These are phyloP conservation scores for Fusarium camptoceras DNA, from an alignment of 2,329 filamentous ascomycete species.

Conservation along the genomic window DNA sequence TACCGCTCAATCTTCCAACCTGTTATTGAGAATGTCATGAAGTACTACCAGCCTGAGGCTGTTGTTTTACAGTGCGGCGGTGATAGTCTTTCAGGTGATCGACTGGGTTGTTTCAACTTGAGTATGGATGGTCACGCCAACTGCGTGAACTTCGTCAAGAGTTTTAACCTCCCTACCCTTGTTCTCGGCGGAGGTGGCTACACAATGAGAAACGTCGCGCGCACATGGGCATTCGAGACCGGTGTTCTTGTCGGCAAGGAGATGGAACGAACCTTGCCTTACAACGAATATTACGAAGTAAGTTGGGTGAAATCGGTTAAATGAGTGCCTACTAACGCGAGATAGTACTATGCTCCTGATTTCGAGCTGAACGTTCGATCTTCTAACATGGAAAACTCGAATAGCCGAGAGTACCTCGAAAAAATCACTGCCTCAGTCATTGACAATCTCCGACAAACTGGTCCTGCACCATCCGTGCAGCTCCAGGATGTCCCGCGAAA, in stretches of 20 bases:
- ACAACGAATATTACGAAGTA: conserved; percentile 94
- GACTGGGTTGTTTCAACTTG: conserved; percentile 95
- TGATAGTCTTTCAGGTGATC: conserved; percentile 92
- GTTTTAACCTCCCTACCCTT: conserved; percentile 85
- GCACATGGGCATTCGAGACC: conserved; percentile 97
- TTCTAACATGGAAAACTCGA: conserved; percentile 91
- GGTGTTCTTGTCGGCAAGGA: conserved; percentile 86
- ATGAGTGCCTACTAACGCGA: conserved; percentile 37
- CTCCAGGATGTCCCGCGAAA: conserved; percentile 81
- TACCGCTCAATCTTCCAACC: conserved; percentile 93
- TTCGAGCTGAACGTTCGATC: conserved; percentile 91
- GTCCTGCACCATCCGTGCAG: conserved; percentile 89
- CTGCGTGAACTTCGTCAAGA: conserved; percentile 92
- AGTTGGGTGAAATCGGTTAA: conserved; percentile 47
- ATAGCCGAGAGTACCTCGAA: conserved; percentile 83
- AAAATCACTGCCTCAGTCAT: conserved; percentile 84
- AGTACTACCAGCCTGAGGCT: conserved; percentile 88
- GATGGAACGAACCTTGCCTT: conserved; percentile 86
- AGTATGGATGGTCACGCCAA: conserved; percentile 97
- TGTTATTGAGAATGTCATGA: conserved; percentile 88
- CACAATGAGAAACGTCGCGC: conserved; percentile 95
- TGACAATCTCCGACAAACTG: conserved; percentile 88
- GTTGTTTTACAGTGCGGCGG: conserved; percentile 97
- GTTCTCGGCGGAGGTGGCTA: conserved; percentile 96
- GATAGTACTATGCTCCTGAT: conserved; percentile 88